Conservation (phyloP, 495 filamentous ascomycete species). For the Penicillium cataractarum region DNA sequence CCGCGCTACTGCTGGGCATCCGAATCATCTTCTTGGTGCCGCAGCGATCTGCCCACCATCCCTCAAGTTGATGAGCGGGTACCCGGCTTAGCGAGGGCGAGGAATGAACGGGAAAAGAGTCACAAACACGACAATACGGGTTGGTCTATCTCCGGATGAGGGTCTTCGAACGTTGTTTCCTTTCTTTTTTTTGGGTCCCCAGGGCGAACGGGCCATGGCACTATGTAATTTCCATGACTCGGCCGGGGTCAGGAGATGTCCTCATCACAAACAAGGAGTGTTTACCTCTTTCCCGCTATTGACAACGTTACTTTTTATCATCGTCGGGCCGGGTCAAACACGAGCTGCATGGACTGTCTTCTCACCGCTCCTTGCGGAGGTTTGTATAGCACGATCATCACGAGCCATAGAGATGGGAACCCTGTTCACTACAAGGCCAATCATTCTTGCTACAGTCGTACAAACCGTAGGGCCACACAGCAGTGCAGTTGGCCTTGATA, state of each 20-base stretch:
- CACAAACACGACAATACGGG: background rate
- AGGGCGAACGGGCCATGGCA: background rate
- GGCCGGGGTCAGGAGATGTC: background rate
- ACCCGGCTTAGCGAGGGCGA: slow-evolving; percentile 2
- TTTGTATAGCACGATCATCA: background rate
- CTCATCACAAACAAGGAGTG: background rate
- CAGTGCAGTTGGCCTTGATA: slow-evolving; percentile 20
- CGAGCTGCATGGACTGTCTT: slow-evolving; percentile 10
- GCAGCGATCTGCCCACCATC: background rate
- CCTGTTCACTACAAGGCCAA: slow-evolving; percentile 4
- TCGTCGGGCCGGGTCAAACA: background rate
- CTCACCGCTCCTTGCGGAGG: slow-evolving; percentile 24
- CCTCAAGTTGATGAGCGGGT: slow-evolving; percentile 6
- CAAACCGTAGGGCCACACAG: slow-evolving; percentile 12
- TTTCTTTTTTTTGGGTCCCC: background rate
- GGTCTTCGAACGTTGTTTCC: background rate
- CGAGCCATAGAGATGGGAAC: background rate
- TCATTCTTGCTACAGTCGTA: slow-evolving; percentile 13
- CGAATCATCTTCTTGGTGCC: background rate
- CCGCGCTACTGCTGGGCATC: background rate
- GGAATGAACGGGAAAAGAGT: slow-evolving; percentile 5
- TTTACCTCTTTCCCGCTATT: background rate
- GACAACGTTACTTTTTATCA: background rate
- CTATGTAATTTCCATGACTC: background rate
- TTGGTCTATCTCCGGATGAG: background rate